Evolutionary conservation across 495 filamentous ascomycete species (phyloP), one percentile per base, ranked within the genome.

Genomic region (Bacidia gigantensis): DNA sequence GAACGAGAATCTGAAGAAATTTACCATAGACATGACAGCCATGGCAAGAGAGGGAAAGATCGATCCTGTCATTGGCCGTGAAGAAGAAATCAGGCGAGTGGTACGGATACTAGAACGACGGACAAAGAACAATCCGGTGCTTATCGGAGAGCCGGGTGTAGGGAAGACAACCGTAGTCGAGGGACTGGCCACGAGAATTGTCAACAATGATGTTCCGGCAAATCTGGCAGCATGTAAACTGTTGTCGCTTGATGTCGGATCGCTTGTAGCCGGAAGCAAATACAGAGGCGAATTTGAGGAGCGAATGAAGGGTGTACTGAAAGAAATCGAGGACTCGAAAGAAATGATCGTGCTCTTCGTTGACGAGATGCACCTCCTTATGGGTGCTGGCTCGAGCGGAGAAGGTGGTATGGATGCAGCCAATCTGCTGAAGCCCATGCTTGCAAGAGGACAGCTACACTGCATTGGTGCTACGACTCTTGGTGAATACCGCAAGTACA

Each of bases 361-460:
- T 56, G 92, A 98, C 62, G 92, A 98, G 62, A 98, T 98, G 46
- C 92, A 98, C 71, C 78, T 98, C 17, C 79, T 98, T 50, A 98
- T 98, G 92, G 92, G 92, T 32, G 92, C 92, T 53, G 92, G 92
- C 38, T 77, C 86, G 26, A 85, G 81, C 53, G 92, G 92, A 43
- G 92, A 98, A 64, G 92, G 92, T 46, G 92, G 92, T 51, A 98
- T 98, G 92, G 92, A 98, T 60, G 93, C 92, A 23, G 92, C 92
- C 59, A 98, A 98, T 64, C 69, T 98, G 42, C 76, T 98, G 57
- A 98, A 98, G 73, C 92, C 89, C 3, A 95, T 96, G 86, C 76
- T 97, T 52, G 92, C 92, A 51, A 79, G 92, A 62, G 92, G 92
- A 20, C 89, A 97, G 64, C 74, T 98, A 48, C 92, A 98, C 73